Conservation (phyloP, 768 basidiomycete species). For the Boletus edulis region DNA sequence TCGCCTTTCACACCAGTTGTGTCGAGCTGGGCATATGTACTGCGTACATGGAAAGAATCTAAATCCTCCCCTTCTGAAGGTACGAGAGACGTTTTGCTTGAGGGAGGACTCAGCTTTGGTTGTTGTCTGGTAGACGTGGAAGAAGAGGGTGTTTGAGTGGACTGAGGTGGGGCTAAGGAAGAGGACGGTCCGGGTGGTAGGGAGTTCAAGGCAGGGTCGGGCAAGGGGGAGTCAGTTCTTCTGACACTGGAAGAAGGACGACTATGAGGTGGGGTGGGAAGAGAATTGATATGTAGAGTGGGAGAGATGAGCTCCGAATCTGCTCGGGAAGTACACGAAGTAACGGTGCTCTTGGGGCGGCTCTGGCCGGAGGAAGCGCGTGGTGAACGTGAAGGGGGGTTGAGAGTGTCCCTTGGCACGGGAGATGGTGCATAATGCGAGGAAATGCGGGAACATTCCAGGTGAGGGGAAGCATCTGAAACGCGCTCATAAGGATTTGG, state of each 20-base stretch:
- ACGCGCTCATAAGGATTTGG: slow-evolving; percentile 22
- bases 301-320: slow-evolving; percentile 18
- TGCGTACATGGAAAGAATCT: slow-evolving; percentile 80
- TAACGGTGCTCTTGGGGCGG: slow-evolving; percentile 22
- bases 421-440: slow-evolving; percentile 18
- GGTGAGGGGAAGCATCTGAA: slow-evolving; percentile 27
- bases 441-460: slow-evolving; percentile 15
- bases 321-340: slow-evolving; percentile 28
- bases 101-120: slow-evolving; percentile 34
- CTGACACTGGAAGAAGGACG: slow-evolving; percentile 26
- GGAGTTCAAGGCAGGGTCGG: slow-evolving; percentile 18
- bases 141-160: slow-evolving; percentile 37
- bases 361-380: slow-evolving; percentile 20
- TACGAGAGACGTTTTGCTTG: slow-evolving; percentile 59
- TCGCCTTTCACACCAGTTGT: slow-evolving; percentile 90
- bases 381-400: slow-evolving; percentile 25
- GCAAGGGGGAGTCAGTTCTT: slow-evolving; percentile 25
- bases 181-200: slow-evolving; percentile 16
- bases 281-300: slow-evolving; percentile 14
- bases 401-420: slow-evolving; percentile 14
- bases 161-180: slow-evolving; percentile 27
- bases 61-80: slow-evolving; percentile 79
- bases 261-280: slow-evolving; percentile 29
- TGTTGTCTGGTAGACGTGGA: slow-evolving; percentile 23
- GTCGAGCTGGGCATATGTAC: slow-evolving; percentile 89